Evolutionary conservation across 805 yeast genomes (phyloP).

Genomic region (Saccharomycopsis guyanensis): DNA sequence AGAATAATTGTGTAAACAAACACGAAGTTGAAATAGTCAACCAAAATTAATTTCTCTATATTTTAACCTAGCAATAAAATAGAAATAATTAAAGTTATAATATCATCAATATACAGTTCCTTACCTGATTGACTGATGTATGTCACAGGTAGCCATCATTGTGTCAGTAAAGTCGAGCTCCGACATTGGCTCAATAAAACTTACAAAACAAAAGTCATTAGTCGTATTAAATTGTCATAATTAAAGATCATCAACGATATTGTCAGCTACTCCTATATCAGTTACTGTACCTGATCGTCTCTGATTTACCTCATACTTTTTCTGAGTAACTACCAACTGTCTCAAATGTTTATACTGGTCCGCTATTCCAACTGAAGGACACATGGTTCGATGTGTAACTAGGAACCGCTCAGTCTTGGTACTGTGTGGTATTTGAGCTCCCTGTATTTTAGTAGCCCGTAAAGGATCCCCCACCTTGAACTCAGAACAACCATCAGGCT

Average conservation of each 20-base stretch:
- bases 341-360: constrained; percentile 9
- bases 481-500: not conserved
- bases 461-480: constrained; percentile 1
- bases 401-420: not conserved
- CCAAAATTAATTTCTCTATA: too few relatives aligned
- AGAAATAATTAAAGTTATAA: too few relatives aligned
- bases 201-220: too few relatives aligned
- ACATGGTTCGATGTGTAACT: constrained; percentile 6
- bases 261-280: not conserved
- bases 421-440: not conserved
- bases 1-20: too few relatives aligned
- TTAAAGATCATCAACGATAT: not conserved
- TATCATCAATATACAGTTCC: too few relatives aligned
- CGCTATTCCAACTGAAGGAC: not conserved
- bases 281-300: not conserved
- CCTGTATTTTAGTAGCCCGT: not conserved
- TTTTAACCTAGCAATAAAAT: too few relatives aligned
- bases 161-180: too few relatives aligned
- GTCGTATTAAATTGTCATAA: not conserved
- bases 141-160: too few relatives aligned
- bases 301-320: constrained; percentile 6
- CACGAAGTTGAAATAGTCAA: too few relatives aligned
- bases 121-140: too few relatives aligned
- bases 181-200: too few relatives aligned
- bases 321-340: constrained; percentile 4